Evolutionary conservation across 768 basidiomycete species (phyloP).

Genomic region (Cyclocybe cylindracea): DNA sequence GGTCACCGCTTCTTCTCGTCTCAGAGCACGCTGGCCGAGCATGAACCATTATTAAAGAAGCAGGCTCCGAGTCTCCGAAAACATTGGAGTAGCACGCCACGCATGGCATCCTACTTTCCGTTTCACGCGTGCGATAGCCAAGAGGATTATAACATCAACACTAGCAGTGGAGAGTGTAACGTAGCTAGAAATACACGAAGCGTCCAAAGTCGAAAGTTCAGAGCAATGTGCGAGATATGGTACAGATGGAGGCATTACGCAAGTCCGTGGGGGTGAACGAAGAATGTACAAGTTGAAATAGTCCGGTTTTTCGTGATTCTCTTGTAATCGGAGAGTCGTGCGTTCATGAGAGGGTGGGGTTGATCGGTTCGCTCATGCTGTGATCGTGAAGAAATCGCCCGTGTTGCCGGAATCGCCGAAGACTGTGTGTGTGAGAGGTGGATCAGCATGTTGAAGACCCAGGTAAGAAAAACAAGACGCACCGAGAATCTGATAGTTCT

Average conservation of each 20-base stretch:
- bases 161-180: background rate
- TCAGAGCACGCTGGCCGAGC: no score
- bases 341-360: constrained; percentile 2
- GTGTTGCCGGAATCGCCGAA: constrained; percentile 58
- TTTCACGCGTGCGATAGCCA: no score
- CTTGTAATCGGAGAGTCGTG: constrained; percentile 1
- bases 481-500: constrained; percentile 37
- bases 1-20: no score
- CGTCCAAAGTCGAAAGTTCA: background rate
- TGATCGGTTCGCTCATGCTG: constrained; percentile 20
- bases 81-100: no score
- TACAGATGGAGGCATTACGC: background rate
- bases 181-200: background rate
- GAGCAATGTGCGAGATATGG: background rate
- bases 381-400: constrained; percentile 46
- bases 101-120: no score
- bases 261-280: background rate
- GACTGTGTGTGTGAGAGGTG: constrained; percentile 29
- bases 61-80: no score
- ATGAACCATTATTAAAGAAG: no score
- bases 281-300: background rate
- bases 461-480: background rate
- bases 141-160: no score
- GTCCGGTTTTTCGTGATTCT: background rate
- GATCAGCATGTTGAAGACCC: constrained; percentile 1